Conservation (phyloP, 2,329 filamentous ascomycete genomes). For the Nemania sp. region DNA sequence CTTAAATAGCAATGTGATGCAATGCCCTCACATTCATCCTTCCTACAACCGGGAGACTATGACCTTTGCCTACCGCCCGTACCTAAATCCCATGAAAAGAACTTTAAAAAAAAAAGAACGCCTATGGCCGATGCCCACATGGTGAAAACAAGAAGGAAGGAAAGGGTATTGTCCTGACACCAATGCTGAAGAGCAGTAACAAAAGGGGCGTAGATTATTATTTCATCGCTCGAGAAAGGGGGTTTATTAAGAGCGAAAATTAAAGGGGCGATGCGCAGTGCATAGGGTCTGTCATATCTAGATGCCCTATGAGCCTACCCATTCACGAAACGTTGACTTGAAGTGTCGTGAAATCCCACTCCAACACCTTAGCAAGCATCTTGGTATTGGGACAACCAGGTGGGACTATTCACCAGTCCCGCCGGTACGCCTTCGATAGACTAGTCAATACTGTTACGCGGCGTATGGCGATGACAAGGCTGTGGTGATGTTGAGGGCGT, state of each 20-base stretch:
- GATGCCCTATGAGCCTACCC: slow-evolving; percentile 13
- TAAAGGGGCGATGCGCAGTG: slow-evolving; percentile 4
- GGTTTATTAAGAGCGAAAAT: slow-evolving; percentile 20
- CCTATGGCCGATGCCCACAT: slow-evolving; percentile 39
- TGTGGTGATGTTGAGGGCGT: slow-evolving; percentile 13
- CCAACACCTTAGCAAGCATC: background rate
- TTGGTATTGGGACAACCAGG: slow-evolving; percentile 8
- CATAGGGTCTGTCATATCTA: slow-evolving; percentile 3
- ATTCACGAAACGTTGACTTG: background rate
- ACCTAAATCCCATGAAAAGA: slow-evolving; percentile 14
- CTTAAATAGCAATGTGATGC: slow-evolving; percentile 32
- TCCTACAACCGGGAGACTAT: slow-evolving; percentile 18
- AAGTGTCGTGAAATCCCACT: background rate
- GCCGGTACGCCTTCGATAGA: slow-evolving; percentile 4
- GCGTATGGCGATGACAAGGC: slow-evolving; percentile 2
- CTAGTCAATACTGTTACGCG: background rate
- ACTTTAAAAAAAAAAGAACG: slow-evolving; percentile 28
- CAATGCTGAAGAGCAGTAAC: slow-evolving; percentile 40
- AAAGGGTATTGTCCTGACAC: slow-evolving; percentile 47
- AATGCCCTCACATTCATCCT: slow-evolving; percentile 14
- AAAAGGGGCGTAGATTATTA: slow-evolving; percentile 26
- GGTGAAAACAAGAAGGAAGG: slow-evolving; percentile 21
- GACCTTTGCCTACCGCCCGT: slow-evolving; percentile 14
- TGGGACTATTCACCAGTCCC: background rate
- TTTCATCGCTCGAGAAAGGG: slow-evolving; percentile 10